Base-by-base conservation (phyloP, 2,329 filamentous ascomycete species). In the Phoma sp. region DNA sequence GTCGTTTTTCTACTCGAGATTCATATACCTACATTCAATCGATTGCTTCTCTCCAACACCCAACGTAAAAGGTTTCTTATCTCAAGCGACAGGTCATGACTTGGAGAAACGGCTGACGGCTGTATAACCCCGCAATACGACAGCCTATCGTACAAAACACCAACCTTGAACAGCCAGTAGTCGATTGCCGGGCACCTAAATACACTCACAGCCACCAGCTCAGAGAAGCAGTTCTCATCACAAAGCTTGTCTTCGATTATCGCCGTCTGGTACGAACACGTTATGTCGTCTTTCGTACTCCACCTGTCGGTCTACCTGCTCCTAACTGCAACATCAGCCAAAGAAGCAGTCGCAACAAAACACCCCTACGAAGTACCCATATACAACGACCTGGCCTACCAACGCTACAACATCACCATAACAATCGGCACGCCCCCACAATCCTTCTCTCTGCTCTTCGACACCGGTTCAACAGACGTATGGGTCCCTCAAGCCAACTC, bases 401-500 rank as follows among this genome's bases (percentile, higher is more conserved):
- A 64, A 46, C 57, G 55, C 43, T 54, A 57, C 27, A 49, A 50
- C 22, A 51, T 60, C 49, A 52, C 46, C 27, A 33, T 62, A 12
- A 39, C 50, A 8, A 32, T 59, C n/a, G 59, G 59, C 22, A 60
- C 40, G 6, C 54, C 59, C 4, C 58, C 61, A 13, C 54, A 57
- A 8, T 2, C 47, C 1, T 62, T 60, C 43, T 48, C 54, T 1
- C 33, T 62, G 2, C 35, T 62, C 22, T 48, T 56, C 25, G 61
- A 64, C 40, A 58, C 54, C 1, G 55, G 33, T 2, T 60, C 56
- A 6, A 45, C 54, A 15, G 55, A 62, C 13, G 21, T 60, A 27
- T 64, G 57, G 57, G 47, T 60, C 2, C 61, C 61, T 2, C 31
- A 31, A 13, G 27, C 40, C 7, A 51, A 57, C 12, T 64, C 55